These are phyloP conservation scores for Martiniozyma asiatica DNA, from an alignment of 1,139 yeast species.

Conservation along the genomic window DNA sequence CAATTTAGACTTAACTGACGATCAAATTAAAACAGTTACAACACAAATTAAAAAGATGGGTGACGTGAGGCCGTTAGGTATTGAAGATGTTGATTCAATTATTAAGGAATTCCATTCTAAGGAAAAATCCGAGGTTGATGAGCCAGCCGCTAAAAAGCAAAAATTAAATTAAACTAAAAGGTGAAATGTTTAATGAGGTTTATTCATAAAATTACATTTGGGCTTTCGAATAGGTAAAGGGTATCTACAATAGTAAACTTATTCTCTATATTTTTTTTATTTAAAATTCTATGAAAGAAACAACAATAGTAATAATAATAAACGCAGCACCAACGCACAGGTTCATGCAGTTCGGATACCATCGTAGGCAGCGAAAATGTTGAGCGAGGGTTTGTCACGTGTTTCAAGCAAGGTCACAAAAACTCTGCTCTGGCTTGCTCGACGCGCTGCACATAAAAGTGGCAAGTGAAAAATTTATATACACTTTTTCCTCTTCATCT, in stretches of 20 bases:
- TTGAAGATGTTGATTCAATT: constrained; percentile 33
- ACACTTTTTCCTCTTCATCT: constrained; percentile 1
- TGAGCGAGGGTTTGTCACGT: too few species aligned
- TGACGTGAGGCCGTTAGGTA: constrained; percentile 49
- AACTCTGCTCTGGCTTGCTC: too few species aligned
- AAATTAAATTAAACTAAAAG: constrained; percentile 9
- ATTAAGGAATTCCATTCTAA: constrained; percentile 39
- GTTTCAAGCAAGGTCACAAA: too few species aligned
- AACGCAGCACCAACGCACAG: too few species aligned
- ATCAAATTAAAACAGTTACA: constrained; percentile 45
- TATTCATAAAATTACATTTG: too few species aligned
- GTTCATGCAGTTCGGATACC: too few species aligned
- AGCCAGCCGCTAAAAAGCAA: constrained; percentile 17
- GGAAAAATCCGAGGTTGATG: constrained; percentile 15
- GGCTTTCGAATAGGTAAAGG: too few species aligned
- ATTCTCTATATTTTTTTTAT: not conserved
- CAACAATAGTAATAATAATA: too few species aligned
- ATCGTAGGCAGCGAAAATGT: too few species aligned
- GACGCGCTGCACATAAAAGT: too few species aligned
- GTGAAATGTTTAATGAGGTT: too few species aligned
- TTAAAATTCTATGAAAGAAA: not conserved
- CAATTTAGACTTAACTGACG: constrained; percentile 45
- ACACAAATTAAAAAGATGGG: constrained; percentile 43
- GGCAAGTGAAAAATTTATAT: too few species aligned
- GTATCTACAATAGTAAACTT: not conserved